Evolutionary conservation across 164 flowering plant species (phyloP).

Genomic region (Vitis vinifera): ASM3070453v1 NC_081814.1:15973501-15974000

Average conservation of each 20-base stretch:
- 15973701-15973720: slow-evolving; percentile 37
- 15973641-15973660: slow-evolving; percentile 47
- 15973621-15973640: slow-evolving; percentile 31
- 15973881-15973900: slow-evolving; percentile 20
- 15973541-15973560: slow-evolving; percentile 51
- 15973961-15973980: slow-evolving; percentile 31
- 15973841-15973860: slow-evolving; percentile 48
- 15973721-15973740: slow-evolving; percentile 46
- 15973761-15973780: slow-evolving; percentile 24
- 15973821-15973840: slow-evolving; percentile 24
- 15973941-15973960: slow-evolving; percentile 38
- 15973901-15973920: slow-evolving; percentile 42
- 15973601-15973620: slow-evolving; percentile 45
- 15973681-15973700: slow-evolving; percentile 40
- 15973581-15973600: slow-evolving; percentile 62
- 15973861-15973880: slow-evolving; percentile 35
- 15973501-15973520: slow-evolving; percentile 43
- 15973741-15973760: slow-evolving; percentile 48
- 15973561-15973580: slow-evolving; percentile 44
- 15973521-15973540: slow-evolving; percentile 46
- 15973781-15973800: slow-evolving; percentile 31
- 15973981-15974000: slow-evolving; percentile 46
- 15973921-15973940: slow-evolving; percentile 51
- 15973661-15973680: slow-evolving; percentile 55
- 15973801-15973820: slow-evolving; percentile 35